Base-by-base conservation (phyloP, 1,284 basidiomycete genomes). In the Trametes hirsuta region DNA sequence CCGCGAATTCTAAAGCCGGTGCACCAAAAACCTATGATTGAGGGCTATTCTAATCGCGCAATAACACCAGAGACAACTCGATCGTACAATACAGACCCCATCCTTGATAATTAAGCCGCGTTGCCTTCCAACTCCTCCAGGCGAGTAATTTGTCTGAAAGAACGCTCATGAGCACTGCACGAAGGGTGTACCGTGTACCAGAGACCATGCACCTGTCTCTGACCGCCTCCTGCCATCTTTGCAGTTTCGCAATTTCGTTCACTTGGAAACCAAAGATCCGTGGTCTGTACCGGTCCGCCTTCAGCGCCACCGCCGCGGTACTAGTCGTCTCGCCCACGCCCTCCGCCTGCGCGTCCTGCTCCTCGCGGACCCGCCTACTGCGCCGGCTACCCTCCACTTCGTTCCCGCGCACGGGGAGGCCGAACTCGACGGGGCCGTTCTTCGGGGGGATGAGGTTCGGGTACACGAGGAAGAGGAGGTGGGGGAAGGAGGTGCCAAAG, bases 401-500 rank as follows among this genome's bases (percentile, higher is more conserved):
- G 37, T 50, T 49, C 24, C 61, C 59, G 14, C 71, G 66, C 6
- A 57, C 64, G 1, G 63, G 50, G 12, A 72, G 71, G 0, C 69
- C 72, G 5, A 81, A 66, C 37, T 87, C 85, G 22, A 84, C 80
- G 12, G 86, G 82, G 2, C 88, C 87, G 42, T 80, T 84, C 76
- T 97, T 98, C 30, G 87, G 83, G 10, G 95, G 93, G 50, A 96
- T 90, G 68, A 97, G 87, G 55, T 88, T 87, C 0, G 95, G 95
- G 74, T 97, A 97, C 44, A 96, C 94, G 80, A 98, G 93, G 79
- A 95, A 95, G 47, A 98, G 81, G 67, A 98, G 89, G 74, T 97
- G 95, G 0, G 95, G 94, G 79, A 98, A 98, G 0, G 94, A 97
- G 0, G 94, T 96, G 60, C 96, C 95, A 69, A 98, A 98, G 77